phyloP scores from a whole-genome alignment of 73 alveolate genomes.

The Durusdinium trenchii region DNA sequence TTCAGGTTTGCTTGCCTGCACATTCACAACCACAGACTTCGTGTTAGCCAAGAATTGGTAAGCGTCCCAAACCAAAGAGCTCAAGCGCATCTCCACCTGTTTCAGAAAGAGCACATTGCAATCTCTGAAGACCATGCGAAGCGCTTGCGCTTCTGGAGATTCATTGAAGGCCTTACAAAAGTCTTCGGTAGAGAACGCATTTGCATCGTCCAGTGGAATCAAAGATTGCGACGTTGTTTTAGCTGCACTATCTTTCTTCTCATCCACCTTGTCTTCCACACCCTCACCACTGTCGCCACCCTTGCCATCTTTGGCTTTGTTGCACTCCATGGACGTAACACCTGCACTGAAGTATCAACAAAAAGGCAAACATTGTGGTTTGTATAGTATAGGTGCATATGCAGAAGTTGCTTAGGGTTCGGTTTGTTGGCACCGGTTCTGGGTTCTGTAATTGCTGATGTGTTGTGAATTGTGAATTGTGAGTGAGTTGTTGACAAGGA shows the following conservation, averaged over 20 bases:
- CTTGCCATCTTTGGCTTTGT: background rate
- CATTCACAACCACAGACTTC: background rate
- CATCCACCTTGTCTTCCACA: conserved; percentile 4
- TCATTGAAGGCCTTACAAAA: background rate
- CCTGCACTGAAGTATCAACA: conserved; percentile 2
- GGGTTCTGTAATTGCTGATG: too few relatives aligned
- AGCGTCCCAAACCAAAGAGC: background rate
- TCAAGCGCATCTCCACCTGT: conserved; percentile 12
- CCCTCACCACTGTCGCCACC: conserved; percentile 15
- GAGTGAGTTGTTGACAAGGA: too few relatives aligned
- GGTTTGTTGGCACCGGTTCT: too few relatives aligned
- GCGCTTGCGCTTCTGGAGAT: conserved; percentile 4
- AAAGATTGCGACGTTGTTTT: background rate
- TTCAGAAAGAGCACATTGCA: background rate
- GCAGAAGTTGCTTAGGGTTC: conserved; percentile 4
- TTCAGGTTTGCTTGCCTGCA: background rate
- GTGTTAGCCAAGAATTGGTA: background rate
- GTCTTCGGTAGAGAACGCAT: background rate
- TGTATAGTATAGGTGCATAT: background rate
- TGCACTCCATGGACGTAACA: conserved; percentile 4
- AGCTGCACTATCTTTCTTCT: background rate
- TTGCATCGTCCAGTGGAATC: background rate
- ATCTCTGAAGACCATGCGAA: background rate
- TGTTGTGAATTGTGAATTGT: too few relatives aligned
- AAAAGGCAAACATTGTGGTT: background rate